Percentiles rank a stretch among this genome's conserved stretches.
Evolutionary conservation across 1,284 basidiomycete species (phyloP).

Genomic region (Cystobasidium pallidum): DNA sequence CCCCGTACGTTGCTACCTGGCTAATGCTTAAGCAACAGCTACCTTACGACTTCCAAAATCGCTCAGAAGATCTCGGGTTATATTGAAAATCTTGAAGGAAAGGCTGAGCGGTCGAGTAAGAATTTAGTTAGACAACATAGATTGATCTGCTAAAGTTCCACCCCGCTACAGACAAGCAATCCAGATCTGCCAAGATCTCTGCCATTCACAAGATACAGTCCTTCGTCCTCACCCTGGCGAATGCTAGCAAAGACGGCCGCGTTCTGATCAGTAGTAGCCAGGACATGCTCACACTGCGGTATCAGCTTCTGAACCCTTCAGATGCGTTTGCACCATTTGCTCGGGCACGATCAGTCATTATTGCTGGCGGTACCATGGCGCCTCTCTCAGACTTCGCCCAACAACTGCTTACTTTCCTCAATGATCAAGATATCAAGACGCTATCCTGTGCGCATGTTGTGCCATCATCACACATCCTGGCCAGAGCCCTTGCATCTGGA

Average conservation of each 20-base stretch:
- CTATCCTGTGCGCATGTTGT: slow-evolving; percentile 95
- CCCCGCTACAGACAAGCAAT: slow-evolving; percentile 59
- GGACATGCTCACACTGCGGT: slow-evolving; percentile 70
- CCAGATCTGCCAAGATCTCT: slow-evolving; percentile 61
- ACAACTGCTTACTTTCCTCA: slow-evolving; percentile 77
- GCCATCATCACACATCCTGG: slow-evolving; percentile 75
- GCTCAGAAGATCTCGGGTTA: slow-evolving; percentile 58
- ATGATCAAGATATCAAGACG: slow-evolving; percentile 67
- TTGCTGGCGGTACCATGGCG: slow-evolving; percentile 97
- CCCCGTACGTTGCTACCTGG: no score
- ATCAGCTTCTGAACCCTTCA: slow-evolving; percentile 91
- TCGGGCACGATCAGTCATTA: slow-evolving; percentile 75
- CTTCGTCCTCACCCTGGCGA: slow-evolving; percentile 79
- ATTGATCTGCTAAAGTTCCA: not conserved
- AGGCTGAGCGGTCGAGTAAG: slow-evolving; percentile 11
- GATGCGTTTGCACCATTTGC: slow-evolving; percentile 82
- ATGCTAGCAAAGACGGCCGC: slow-evolving; percentile 73
- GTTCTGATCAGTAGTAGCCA: slow-evolving; percentile 55
- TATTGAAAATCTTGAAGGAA: slow-evolving; percentile 40
- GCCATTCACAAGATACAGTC: slow-evolving; percentile 82
- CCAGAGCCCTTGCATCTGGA: slow-evolving; percentile 75
- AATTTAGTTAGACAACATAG: not conserved
- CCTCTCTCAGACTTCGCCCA: slow-evolving; percentile 86
- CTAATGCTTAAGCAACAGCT: slow-evolving; percentile 69
- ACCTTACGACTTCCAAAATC: slow-evolving; percentile 84